phyloP scores from a whole-genome alignment of 805 yeast species.

The Barnettozyma siamensis region DNA sequence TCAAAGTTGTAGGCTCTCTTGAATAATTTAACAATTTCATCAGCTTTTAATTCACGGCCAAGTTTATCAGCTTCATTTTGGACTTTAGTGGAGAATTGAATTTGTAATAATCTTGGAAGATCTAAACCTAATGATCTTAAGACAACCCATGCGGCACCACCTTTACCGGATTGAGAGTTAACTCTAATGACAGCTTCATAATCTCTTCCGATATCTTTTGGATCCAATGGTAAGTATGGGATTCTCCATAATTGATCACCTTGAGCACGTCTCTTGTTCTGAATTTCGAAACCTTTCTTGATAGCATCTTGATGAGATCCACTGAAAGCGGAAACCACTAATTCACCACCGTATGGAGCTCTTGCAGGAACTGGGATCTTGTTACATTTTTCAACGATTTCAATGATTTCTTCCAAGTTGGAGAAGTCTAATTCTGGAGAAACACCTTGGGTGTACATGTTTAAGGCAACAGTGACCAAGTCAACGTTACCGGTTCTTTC shows the following conservation, averaged over 20 bases:
- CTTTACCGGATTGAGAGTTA: constrained; percentile 83
- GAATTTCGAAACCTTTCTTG: constrained; percentile 56
- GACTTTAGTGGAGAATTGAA: constrained; percentile 58
- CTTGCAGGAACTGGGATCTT: constrained; percentile 68
- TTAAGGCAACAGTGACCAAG: constrained; percentile 66
- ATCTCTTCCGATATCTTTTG: constrained; percentile 73
- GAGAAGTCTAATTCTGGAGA: constrained; percentile 68
- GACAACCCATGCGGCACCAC: constrained; percentile 83
- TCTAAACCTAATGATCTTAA: constrained; percentile 67
- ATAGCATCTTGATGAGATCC: constrained; percentile 73
- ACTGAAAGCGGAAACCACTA: constrained; percentile 73
- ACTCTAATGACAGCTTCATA: constrained; percentile 81
- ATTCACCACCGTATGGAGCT: constrained; percentile 77
- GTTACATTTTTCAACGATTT: constrained; percentile 69
- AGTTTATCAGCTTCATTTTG: constrained; percentile 57
- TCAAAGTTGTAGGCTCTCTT: constrained; percentile 49
- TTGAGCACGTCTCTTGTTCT: constrained; percentile 42
- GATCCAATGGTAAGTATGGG: constrained; percentile 78
- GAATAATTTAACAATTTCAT: constrained; percentile 57
- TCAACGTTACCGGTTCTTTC: constrained; percentile 85
- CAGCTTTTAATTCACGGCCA: constrained; percentile 65
- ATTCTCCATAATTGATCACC: constrained; percentile 57
- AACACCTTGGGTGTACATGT: constrained; percentile 74
- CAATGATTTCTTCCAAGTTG: constrained; percentile 59
- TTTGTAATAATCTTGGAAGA: constrained; percentile 66